These are phyloP conservation scores for Cordyceps tenuipes DNA, from an alignment of 2,329 filamentous ascomycete genomes.

Conservation along the genomic window DNA sequence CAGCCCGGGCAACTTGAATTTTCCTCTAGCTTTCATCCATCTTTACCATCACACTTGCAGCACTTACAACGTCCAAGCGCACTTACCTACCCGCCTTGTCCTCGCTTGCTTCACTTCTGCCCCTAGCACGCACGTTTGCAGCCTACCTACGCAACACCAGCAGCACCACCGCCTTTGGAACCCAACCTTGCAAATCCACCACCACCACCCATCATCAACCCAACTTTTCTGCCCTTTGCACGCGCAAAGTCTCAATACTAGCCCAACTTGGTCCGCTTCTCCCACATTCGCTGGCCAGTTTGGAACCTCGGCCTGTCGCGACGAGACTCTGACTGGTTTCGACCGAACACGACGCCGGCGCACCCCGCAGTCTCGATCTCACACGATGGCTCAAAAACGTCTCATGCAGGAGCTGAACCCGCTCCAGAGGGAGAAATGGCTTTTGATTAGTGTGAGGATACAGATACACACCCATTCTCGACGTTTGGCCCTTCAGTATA, in stretches of 20 bases:
- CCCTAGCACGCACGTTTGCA: background rate
- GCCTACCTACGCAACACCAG: background rate
- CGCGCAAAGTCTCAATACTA: background rate
- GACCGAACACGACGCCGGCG: background rate
- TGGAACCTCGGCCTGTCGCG: background rate
- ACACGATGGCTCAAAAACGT: conserved; percentile 54
- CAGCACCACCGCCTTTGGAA: background rate
- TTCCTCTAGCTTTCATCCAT: background rate
- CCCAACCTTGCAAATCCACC: background rate
- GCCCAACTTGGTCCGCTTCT: background rate
- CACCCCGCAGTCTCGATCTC: background rate
- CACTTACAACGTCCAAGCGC: background rate
- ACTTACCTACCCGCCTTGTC: background rate
- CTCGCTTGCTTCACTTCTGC: background rate
- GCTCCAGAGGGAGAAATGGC: conserved; percentile 85
- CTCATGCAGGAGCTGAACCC: conserved; percentile 82
- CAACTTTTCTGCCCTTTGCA: background rate
- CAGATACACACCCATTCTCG: background rate
- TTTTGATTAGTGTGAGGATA: conserved; percentile 69
- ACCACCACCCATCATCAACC: background rate
- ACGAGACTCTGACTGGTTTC: background rate
- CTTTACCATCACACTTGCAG: background rate
- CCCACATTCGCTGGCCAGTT: background rate
- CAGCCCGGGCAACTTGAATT: background rate
- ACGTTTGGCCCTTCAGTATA: background rate